These are phyloP conservation scores for Phytophthora idaei DNA, from an alignment of 352 stramenopile species.

Conservation along the genomic window DNA sequence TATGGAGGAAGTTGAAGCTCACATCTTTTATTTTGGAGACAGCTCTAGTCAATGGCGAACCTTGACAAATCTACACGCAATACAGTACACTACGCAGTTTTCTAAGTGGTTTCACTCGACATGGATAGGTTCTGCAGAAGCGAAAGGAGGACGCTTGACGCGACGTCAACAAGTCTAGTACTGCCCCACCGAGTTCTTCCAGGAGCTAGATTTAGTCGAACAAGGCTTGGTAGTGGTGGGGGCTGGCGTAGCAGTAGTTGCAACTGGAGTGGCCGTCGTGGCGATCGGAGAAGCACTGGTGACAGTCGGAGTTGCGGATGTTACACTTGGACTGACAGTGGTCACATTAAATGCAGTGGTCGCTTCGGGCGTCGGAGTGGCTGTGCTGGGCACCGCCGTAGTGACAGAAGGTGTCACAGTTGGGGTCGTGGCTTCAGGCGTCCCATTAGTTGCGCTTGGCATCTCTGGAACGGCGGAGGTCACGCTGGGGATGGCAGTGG, in stretches of 20 bases:
- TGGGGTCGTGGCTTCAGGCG: not conserved
- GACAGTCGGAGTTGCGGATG: not conserved
- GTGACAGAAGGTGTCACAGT: not conserved
- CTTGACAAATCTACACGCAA: slow-evolving; percentile 18
- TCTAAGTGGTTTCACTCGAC: slow-evolving; percentile 44
- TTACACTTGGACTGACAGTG: slow-evolving; percentile 7
- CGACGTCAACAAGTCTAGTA: slow-evolving; percentile 16
- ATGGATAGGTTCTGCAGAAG: slow-evolving; percentile 13
- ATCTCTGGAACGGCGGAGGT: not conserved
- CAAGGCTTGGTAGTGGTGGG: slow-evolving; percentile 1
- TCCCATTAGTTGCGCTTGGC: not conserved
- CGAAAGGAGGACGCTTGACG: slow-evolving; percentile 12
- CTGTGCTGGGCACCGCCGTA: not conserved
- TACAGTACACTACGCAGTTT: slow-evolving; percentile 24
- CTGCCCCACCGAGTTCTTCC: slow-evolving; percentile 21
- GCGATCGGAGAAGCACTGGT: slow-evolving; percentile 13
- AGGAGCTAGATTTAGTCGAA: slow-evolving; percentile 12
- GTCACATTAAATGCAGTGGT: not conserved
- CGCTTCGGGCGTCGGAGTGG: not conserved
- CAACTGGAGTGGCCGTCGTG: slow-evolving; percentile 7
- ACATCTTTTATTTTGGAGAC: slow-evolving; percentile 11
- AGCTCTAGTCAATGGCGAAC: slow-evolving; percentile 1
- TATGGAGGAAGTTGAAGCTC: slow-evolving; percentile 7
- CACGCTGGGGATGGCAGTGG: not conserved
- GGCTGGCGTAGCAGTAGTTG: not conserved